Conservation (phyloP, 805 yeast genomes). For the Kluyveromyces aestuarii region DNA sequence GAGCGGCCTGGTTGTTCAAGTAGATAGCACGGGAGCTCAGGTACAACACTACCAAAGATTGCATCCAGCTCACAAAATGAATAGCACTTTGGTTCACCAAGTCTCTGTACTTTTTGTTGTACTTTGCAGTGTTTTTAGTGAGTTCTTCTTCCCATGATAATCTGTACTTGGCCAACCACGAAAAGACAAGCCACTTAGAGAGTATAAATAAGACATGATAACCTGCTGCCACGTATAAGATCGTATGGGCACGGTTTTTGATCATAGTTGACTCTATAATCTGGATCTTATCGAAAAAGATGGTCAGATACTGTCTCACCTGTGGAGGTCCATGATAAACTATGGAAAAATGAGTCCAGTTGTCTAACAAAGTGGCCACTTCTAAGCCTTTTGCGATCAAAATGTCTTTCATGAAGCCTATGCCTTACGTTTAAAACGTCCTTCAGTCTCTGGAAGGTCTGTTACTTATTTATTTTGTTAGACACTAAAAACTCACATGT, state of each 20-base stretch:
- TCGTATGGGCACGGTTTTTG: constrained; percentile 18
- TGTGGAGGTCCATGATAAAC: neutral
- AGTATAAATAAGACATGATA: constrained; percentile 24
- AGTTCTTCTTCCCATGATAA: constrained; percentile 5
- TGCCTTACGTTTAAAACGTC: too few species aligned
- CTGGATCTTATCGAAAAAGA: neutral
- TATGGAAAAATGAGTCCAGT: neutral
- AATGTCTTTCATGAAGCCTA: neutral
- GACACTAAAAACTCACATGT: too few species aligned
- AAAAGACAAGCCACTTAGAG: constrained; percentile 22
- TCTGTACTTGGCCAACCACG: constrained; percentile 14
- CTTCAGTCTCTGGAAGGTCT: too few species aligned
- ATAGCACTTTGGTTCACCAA: constrained; percentile 24
- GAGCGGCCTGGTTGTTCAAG: neutral
- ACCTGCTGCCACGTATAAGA: constrained; percentile 21
- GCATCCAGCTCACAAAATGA: constrained; percentile 81
- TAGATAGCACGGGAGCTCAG: constrained; percentile 23
- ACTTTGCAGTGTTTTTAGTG: constrained; percentile 4
- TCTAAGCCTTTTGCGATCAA: neutral
- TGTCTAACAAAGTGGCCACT: neutral
- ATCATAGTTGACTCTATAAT: neutral
- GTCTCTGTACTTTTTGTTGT: constrained; percentile 8
- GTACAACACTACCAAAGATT: constrained; percentile 56
- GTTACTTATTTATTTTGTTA: too few species aligned
- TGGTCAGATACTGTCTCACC: neutral